Conservation (phyloP, 2,329 filamentous ascomycete genomes). For the Penicillium brevicompactum region DNA sequence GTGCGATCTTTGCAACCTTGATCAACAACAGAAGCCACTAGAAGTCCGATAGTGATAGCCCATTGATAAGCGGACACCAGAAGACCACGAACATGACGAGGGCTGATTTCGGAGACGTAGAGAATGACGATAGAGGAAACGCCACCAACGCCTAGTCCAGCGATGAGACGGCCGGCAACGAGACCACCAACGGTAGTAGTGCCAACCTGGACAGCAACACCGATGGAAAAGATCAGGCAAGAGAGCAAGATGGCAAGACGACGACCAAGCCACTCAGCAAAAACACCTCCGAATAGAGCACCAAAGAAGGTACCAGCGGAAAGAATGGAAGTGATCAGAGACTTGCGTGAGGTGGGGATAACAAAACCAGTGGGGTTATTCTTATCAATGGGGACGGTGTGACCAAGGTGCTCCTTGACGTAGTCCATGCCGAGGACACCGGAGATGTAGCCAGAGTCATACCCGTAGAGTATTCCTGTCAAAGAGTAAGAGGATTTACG, state of each 20-base stretch:
- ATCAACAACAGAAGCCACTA: slow-evolving; percentile 72
- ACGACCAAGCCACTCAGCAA: slow-evolving; percentile 70
- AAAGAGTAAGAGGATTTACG: background rate
- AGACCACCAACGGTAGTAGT: slow-evolving; percentile 60
- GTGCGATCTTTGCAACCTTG: slow-evolving; percentile 66
- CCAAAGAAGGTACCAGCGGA: slow-evolving; percentile 78
- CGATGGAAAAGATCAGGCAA: slow-evolving; percentile 70
- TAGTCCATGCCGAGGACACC: slow-evolving; percentile 51
- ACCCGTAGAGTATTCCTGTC: slow-evolving; percentile 32
- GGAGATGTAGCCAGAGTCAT: slow-evolving; percentile 46
- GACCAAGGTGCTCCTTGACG: slow-evolving; percentile 47
- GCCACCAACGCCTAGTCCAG: slow-evolving; percentile 77
- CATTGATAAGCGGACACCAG: slow-evolving; percentile 81
- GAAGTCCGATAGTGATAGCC: slow-evolving; percentile 76
- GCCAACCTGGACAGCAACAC: slow-evolving; percentile 67
- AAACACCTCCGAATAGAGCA: slow-evolving; percentile 72
- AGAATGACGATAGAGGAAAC: slow-evolving; percentile 78
- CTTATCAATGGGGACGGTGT: slow-evolving; percentile 32
- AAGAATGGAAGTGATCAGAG: slow-evolving; percentile 73
- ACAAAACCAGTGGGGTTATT: slow-evolving; percentile 39
- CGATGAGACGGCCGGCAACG: slow-evolving; percentile 71
- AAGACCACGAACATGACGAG: slow-evolving; percentile 73
- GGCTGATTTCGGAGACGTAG: slow-evolving; percentile 81
- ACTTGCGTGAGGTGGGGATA: slow-evolving; percentile 53
- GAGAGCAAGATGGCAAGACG: slow-evolving; percentile 67